phyloP scores from a whole-genome alignment of 805 yeast species.

The Candida sphagnicola region DNA sequence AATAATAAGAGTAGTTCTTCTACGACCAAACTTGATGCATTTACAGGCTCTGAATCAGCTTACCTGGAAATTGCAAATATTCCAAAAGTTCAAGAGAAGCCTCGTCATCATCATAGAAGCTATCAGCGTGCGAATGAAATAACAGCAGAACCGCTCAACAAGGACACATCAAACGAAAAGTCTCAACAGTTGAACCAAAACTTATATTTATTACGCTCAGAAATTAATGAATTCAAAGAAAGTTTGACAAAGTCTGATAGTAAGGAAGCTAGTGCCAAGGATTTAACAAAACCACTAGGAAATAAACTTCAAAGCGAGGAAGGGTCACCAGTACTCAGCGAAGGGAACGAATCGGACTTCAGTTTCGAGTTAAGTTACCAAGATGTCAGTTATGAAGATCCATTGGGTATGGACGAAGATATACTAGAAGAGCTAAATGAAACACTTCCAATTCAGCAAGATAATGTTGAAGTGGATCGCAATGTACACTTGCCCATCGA shows the following conservation, averaged over 20 bases:
- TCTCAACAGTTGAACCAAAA: conserved; percentile 37
- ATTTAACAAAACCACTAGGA: conserved; percentile 1
- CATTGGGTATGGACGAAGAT: conserved; percentile 32
- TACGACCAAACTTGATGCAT: no score
- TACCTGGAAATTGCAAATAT: neutral
- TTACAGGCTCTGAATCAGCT: neutral
- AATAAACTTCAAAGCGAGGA: neutral
- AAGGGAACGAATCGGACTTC: conserved; percentile 18
- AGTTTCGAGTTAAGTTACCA: conserved; percentile 38
- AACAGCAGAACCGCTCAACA: neutral
- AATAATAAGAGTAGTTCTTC: no score
- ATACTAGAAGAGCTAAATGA: conserved; percentile 13
- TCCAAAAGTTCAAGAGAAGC: neutral
- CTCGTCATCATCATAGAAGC: conserved; percentile 1
- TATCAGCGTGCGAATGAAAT: neutral
- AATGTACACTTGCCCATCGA: no score
- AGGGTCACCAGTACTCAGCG: conserved; percentile 1
- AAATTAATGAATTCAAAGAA: conserved; percentile 43
- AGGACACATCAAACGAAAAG: conserved; percentile 10
- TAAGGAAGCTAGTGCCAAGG: neutral
- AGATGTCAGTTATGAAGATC: conserved; percentile 37
- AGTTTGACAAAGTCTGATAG: conserved; percentile 29
- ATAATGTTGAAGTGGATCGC: no score
- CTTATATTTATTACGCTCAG: conserved; percentile 36
- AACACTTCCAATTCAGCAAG: no score